These are phyloP conservation scores for Pseudogymnoascus sp. DNA, from an alignment of 2,329 filamentous ascomycete species.

Conservation along the genomic window DNA sequence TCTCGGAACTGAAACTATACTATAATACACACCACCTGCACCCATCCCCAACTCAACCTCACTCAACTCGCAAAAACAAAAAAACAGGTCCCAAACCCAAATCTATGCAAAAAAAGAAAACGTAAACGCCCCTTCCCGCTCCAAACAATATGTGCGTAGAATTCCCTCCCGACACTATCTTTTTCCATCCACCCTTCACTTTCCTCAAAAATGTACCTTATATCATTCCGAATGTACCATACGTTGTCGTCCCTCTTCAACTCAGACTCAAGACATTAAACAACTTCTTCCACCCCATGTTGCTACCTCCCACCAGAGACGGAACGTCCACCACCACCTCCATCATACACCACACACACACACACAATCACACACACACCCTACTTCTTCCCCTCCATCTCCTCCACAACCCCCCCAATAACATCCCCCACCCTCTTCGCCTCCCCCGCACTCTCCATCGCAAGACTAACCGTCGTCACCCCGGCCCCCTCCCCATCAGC, in stretches of 20 bases:
- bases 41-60: not conserved
- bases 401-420: conserved; percentile 28
- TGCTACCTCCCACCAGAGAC: too few relatives aligned
- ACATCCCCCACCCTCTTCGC: conserved; percentile 40
- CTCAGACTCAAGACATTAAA: too few relatives aligned
- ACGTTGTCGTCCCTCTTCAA: too few relatives aligned
- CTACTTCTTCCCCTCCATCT: not conserved
- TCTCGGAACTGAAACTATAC: not conserved
- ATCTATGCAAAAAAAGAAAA: not conserved
- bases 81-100: not conserved
- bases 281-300: not conserved
- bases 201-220: not conserved
- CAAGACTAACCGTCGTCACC: conserved; percentile 52
- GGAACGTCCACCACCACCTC: too few relatives aligned
- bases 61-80: not conserved
- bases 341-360: too few relatives aligned
- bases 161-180: too few relatives aligned
- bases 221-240: too few relatives aligned
- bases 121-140: not conserved
- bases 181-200: not conserved
- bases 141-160: not conserved
- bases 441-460: conserved; percentile 37
- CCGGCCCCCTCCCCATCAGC: conserved; percentile 50
- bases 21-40: not conserved
- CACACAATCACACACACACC: not conserved